phyloP scores from a whole-genome alignment of 495 filamentous ascomycete genomes.

The Aspergillus nanangensis region DNA sequence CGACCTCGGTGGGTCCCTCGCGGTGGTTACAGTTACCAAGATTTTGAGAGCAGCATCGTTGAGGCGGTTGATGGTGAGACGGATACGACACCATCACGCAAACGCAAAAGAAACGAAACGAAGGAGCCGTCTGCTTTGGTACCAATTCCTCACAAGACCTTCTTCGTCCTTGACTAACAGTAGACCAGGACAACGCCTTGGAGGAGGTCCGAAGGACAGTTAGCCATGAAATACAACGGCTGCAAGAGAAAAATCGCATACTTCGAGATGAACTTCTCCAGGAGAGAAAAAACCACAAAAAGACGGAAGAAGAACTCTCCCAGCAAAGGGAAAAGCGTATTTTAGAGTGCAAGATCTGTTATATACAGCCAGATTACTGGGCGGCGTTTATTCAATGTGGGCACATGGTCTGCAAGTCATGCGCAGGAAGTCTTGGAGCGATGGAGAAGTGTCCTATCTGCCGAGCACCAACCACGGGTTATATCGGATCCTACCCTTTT shows the following conservation, averaged over 20 bases:
- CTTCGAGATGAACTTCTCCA: neutral
- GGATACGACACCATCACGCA: neutral
- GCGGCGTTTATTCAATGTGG: neutral
- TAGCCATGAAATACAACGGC: neutral
- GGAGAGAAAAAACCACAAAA: neutral
- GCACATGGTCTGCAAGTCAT: slow-evolving; percentile 1
- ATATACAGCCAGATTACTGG: neutral
- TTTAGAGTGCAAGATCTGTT: neutral
- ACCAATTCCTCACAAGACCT: neutral
- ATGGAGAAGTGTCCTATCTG: slow-evolving; percentile 1
- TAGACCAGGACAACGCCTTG: neutral
- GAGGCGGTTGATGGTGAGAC: neutral
- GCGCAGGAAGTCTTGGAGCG: neutral
- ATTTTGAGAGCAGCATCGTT: neutral
- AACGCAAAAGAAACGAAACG: neutral
- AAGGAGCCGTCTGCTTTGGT: neutral
- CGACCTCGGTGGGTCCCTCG: neutral
- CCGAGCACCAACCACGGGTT: neutral
- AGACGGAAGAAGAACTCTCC: neutral
- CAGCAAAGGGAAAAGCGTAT: neutral
- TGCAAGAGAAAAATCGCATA: slow-evolving; percentile 1
- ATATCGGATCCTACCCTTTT: neutral
- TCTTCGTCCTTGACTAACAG: neutral
- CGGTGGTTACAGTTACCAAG: neutral
- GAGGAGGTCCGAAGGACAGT: neutral